These are phyloP conservation scores for Lasiodiplodia theobromae DNA, from an alignment of 2,329 filamentous ascomycete genomes.

Conservation along the genomic window DNA sequence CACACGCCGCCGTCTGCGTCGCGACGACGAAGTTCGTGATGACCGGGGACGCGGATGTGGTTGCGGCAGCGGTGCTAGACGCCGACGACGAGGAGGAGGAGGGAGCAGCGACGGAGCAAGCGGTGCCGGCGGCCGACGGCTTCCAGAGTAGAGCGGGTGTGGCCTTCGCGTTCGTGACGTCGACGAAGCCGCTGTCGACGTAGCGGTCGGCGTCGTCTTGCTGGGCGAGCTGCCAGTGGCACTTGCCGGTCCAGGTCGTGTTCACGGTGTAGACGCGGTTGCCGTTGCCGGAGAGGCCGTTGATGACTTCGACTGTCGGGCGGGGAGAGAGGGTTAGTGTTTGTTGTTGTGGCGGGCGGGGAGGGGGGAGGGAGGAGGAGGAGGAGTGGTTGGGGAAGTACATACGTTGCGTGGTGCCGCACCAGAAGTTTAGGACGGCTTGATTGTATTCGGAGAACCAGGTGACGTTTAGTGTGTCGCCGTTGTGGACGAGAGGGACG, in stretches of 20 bases:
- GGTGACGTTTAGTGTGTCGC: constrained; percentile 22
- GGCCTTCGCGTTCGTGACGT: background rate
- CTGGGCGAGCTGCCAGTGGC: constrained; percentile 15
- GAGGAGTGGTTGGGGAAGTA: background rate
- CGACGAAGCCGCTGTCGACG: constrained; percentile 15
- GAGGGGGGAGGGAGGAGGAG: too few relatives aligned
- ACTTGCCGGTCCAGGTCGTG: background rate
- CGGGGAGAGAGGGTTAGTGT: too few relatives aligned
- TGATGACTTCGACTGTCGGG: background rate
- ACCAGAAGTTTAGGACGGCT: constrained; percentile 3
- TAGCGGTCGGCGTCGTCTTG: background rate
- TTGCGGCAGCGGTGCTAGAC: too few relatives aligned
- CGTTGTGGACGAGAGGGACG: constrained; percentile 6
- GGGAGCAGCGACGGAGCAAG: background rate
- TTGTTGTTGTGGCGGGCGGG: too few relatives aligned
- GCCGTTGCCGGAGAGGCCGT: constrained; percentile 8
- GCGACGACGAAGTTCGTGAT: too few relatives aligned
- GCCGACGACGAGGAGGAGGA: too few relatives aligned
- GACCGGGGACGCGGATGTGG: too few relatives aligned
- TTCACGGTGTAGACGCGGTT: background rate
- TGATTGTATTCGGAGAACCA: constrained; percentile 8
- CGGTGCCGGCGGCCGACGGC: background rate
- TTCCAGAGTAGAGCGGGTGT: constrained; percentile 2
- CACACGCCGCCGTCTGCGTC: too few relatives aligned
- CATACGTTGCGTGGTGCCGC: background rate